Evolutionary conservation across 1,139 yeast genomes (phyloP).

Genomic region (Protomyces pachydermus): DNA sequence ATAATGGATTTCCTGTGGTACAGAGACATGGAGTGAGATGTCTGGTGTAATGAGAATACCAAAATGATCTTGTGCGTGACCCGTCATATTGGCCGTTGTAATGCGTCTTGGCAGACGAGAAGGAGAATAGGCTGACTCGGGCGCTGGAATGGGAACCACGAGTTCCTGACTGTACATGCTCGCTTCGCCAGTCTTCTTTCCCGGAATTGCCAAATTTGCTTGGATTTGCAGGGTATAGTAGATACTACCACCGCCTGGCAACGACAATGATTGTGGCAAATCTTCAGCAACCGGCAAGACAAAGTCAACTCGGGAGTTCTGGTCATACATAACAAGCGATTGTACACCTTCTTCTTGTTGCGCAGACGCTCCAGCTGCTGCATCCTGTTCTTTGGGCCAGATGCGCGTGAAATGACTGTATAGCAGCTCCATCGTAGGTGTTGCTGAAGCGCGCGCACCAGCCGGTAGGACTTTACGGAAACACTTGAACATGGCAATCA

Average conservation of each 20-base stretch:
- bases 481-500: slow-evolving; percentile 26
- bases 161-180: slow-evolving; percentile 14
- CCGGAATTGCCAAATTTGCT: slow-evolving; percentile 2
- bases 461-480: slow-evolving; percentile 9
- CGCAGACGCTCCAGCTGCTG: neutral
- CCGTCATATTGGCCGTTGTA: slow-evolving; percentile 12
- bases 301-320: slow-evolving; percentile 8
- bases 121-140: slow-evolving; percentile 21
- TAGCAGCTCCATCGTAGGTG: slow-evolving; percentile 18
- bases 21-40: slow-evolving; percentile 22
- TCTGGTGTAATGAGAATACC: slow-evolving; percentile 95
- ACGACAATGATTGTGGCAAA: slow-evolving; percentile 16
- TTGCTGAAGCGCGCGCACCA: neutral
- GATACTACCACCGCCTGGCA: slow-evolving; percentile 14
- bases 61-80: slow-evolving; percentile 41
- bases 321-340: slow-evolving; percentile 11
- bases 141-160: slow-evolving; percentile 16
- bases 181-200: neutral
- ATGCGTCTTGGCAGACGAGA: slow-evolving; percentile 16
- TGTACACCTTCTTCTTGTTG: neutral
- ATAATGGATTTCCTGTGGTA: slow-evolving; percentile 20
- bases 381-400: slow-evolving; percentile 11
- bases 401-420: slow-evolving; percentile 8
- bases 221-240: slow-evolving; percentile 22
- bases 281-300: slow-evolving; percentile 8